Evolutionary conservation across 345 rosid species (phyloP).

Genomic region (Sonneratia caseolaris): DNA sequence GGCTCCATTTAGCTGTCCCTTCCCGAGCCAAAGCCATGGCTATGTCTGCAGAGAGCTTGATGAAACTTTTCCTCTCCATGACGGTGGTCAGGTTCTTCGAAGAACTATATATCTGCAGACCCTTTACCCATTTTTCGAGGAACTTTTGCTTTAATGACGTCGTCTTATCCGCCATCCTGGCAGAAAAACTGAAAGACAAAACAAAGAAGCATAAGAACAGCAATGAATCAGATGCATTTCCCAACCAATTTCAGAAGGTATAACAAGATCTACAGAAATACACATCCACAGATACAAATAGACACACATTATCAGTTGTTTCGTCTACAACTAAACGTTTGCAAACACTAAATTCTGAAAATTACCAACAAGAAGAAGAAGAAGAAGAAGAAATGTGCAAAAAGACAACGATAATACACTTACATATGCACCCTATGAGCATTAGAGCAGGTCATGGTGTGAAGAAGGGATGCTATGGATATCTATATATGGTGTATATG

Average conservation of each 20-base stretch:
- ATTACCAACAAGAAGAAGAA: neutral
- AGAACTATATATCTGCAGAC: constrained; percentile 37
- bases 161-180: constrained; percentile 36
- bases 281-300: neutral
- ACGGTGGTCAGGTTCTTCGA: constrained; percentile 35
- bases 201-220: no score
- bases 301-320: neutral
- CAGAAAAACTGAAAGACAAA: neutral
- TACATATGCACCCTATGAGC: no score
- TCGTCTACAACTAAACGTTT: neutral
- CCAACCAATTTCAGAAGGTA: neutral
- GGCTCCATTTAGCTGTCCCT: constrained; percentile 64
- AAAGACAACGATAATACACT: no score
- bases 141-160: constrained; percentile 51
- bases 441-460: no score
- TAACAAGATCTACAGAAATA: neutral
- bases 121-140: constrained; percentile 68
- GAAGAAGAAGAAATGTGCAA: no score
- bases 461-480: neutral
- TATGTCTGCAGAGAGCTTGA: constrained; percentile 74
- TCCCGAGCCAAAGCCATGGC: constrained; percentile 77
- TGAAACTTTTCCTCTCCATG: constrained; percentile 56
- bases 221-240: neutral
- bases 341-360: neutral
- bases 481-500: neutral